phyloP scores from a whole-genome alignment of 441 rosid species.

The Melastoma candidum region DNA sequence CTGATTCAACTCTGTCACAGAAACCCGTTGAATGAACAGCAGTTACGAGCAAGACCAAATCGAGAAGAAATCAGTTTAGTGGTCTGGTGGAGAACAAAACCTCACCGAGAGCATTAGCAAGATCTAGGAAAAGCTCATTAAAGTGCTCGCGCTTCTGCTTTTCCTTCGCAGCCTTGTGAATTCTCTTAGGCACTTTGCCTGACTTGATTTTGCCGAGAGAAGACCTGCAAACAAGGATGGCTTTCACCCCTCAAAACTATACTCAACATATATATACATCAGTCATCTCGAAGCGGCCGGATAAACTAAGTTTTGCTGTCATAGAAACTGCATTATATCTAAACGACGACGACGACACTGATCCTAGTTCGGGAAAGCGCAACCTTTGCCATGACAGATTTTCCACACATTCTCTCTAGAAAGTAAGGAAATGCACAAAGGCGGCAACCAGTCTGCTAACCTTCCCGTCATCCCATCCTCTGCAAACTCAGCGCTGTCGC shows the following conservation, averaged over 20 bases:
- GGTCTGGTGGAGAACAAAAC: constrained; percentile 2
- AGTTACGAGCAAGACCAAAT: constrained; percentile 3
- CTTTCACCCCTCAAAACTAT: neutral
- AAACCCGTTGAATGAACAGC: constrained; percentile 6
- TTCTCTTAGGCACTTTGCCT: constrained; percentile 61
- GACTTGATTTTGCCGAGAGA: constrained; percentile 29
- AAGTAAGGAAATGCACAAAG: too few relatives aligned
- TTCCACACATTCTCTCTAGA: too few relatives aligned
- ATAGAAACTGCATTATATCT: too few relatives aligned
- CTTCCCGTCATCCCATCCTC: constrained; percentile 23
- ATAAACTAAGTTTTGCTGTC: too few relatives aligned
- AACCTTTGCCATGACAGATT: too few relatives aligned
- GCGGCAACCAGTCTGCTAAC: constrained; percentile 19
- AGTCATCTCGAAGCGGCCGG: too few relatives aligned
- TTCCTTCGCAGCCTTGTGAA: constrained; percentile 86
- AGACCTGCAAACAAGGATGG: constrained; percentile 26
- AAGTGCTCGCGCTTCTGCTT: constrained; percentile 90
- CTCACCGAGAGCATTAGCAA: constrained; percentile 71
- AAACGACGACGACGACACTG: too few relatives aligned
- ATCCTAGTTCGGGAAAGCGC: too few relatives aligned
- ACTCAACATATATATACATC: neutral
- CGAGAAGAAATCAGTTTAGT: neutral
- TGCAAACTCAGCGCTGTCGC: constrained; percentile 29
- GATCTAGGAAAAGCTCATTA: constrained; percentile 76
- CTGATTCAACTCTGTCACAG: constrained; percentile 43